Base-by-base conservation (phyloP, 768 basidiomycete genomes). In the Suillus plorans region DNA sequence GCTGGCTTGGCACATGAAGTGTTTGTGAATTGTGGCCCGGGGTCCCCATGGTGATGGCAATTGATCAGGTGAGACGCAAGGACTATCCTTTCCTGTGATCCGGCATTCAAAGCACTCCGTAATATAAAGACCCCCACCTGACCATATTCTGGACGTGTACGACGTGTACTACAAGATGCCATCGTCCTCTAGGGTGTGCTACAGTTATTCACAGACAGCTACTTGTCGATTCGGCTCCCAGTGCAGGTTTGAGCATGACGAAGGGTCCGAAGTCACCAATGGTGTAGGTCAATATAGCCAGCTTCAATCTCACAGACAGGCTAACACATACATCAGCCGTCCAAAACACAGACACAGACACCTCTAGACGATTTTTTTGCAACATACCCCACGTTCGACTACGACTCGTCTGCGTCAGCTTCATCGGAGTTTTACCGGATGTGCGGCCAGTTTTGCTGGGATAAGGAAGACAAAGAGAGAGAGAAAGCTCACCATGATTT, bases 311-410 rank as follows among this genome's bases (percentile, higher is more conserved):
- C 9, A 7, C 20, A 25, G 14, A 39, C 8, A 18, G 2, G 22
- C 57, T 41, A 41, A 58, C 16, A 41, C 5, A 41, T 4, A 28
- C 18, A 50, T 59, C 31, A 61, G 45, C 60, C 12, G 25, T 45
- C 45, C 36, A 1, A 42, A 16, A 50, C 59, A 49, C 5, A 13
- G 36, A 10, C 44, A 12, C 45, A 45, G 16, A 7, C 66, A 10
- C 69, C 74, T 20, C 73, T 76, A 58, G 69, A 69, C 5, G 59
- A 50, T 0, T 76, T 76, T 62, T 76, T 74, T 53, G 68, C 39
- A 12, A 66, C 47, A 18, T 76, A 70, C 14, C 63, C 68, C 3
- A 61, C 63, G 0, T 74, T 72, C n/a, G 18, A 60, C 16, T 74
- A 75, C 36, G 39, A 25, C 3, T 14, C 13, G 18, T 34, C 60